Conservation (phyloP, 2,329 filamentous ascomycete species). For the Claviceps fusiformis region DNA sequence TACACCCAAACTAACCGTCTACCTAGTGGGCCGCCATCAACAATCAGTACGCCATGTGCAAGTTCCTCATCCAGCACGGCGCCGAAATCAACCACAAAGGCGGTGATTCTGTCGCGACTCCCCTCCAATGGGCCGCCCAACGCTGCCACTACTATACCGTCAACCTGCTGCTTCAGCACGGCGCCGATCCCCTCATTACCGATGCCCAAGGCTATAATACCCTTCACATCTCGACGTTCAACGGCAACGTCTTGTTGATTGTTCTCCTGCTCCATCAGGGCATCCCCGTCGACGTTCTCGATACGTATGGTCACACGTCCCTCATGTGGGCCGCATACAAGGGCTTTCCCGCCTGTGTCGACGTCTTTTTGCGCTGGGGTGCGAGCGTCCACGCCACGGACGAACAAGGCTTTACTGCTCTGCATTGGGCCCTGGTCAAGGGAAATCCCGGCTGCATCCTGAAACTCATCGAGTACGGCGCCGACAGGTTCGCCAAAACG, state of each 20-base stretch:
- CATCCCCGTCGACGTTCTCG: slow-evolving; percentile 82
- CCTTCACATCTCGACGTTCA: slow-evolving; percentile 90
- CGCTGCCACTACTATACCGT: slow-evolving; percentile 94
- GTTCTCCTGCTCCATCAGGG: slow-evolving; percentile 86
- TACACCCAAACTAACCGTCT: neutral
- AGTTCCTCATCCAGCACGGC: slow-evolving; percentile 72
- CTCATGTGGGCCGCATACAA: slow-evolving; percentile 99
- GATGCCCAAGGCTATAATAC: slow-evolving; percentile 98
- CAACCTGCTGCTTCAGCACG: slow-evolving; percentile 77
- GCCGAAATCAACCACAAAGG: slow-evolving; percentile 92
- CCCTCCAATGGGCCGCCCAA: slow-evolving; percentile 94
- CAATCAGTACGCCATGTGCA: slow-evolving; percentile 95
- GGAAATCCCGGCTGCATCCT: slow-evolving; percentile 80
- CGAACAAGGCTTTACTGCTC: slow-evolving; percentile 82
- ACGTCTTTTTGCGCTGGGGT: slow-evolving; percentile 86
- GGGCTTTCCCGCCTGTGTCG: slow-evolving; percentile 82
- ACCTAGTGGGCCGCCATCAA: slow-evolving; percentile 96
- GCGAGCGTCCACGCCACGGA: slow-evolving; percentile 84
- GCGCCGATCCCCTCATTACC: slow-evolving; percentile 81
- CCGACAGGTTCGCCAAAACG: slow-evolving; percentile 84
- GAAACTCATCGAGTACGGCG: slow-evolving; percentile 89
- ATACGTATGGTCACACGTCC: slow-evolving; percentile 81
- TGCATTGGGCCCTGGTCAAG: slow-evolving; percentile 95
- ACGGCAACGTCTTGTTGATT: slow-evolving; percentile 85
- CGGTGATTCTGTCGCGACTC: slow-evolving; percentile 86